These are phyloP conservation scores for Globisporangium parvum DNA, from an alignment of 352 stramenopile genomes.

Conservation along the genomic window DNA sequence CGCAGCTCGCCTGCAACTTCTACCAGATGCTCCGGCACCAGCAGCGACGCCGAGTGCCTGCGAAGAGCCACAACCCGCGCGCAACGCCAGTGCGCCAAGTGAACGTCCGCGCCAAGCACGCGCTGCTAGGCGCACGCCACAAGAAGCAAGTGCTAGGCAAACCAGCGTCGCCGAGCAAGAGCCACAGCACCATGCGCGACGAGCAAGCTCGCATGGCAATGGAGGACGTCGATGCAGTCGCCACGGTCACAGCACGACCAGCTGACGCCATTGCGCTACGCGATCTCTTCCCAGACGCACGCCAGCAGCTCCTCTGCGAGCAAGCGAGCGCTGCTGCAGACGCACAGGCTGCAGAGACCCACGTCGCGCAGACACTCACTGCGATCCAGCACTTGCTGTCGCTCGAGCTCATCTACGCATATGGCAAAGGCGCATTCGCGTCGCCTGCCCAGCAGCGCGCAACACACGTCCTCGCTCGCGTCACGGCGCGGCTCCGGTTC, in stretches of 20 bases:
- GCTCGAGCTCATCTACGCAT: constrained; percentile 59
- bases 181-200: neutral
- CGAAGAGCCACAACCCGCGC: neutral
- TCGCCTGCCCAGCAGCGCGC: constrained; percentile 59
- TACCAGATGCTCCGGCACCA: constrained; percentile 27
- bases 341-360: constrained; percentile 21
- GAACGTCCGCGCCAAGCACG: neutral
- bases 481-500: constrained; percentile 32
- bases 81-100: neutral
- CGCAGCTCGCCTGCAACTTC: constrained; percentile 20
- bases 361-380: constrained; percentile 33
- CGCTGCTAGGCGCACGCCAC: neutral
- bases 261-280: neutral
- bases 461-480: constrained; percentile 34
- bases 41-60: neutral
- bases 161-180: neutral
- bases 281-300: neutral
- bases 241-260: neutral
- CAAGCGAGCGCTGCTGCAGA: constrained; percentile 10
- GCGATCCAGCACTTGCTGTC: constrained; percentile 57
- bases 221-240: constrained; percentile 16
- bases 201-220: constrained; percentile 32
- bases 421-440: constrained; percentile 50
- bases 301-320: constrained; percentile 1
- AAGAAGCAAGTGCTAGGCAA: too few species aligned